Conservation (phyloP, 441 rosid genomes). For the Populus trichocarpa region DNA sequence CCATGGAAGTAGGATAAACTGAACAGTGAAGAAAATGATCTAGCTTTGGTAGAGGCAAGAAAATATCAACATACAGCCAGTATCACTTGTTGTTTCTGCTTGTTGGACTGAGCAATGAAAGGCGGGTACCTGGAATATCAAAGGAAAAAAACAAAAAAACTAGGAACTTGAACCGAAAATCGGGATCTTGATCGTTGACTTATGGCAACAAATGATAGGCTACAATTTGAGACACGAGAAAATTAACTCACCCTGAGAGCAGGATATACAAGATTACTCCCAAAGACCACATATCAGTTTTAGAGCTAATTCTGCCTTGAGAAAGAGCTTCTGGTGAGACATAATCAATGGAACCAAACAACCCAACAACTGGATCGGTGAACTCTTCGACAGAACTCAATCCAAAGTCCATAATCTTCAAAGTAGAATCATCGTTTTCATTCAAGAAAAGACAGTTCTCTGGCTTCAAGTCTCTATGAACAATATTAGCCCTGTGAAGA, state of each 20-base stretch:
- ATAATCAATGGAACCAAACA: constrained; percentile 72
- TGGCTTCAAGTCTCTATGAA: constrained; percentile 74
- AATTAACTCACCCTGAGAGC: constrained; percentile 49
- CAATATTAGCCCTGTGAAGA: constrained; percentile 50
- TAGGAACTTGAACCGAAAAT: not conserved
- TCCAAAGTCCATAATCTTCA: constrained; percentile 81
- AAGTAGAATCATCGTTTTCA: constrained; percentile 41
- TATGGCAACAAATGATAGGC: not conserved
- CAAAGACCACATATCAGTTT: constrained; percentile 71
- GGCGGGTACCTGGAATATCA: constrained; percentile 58
- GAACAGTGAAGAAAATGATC: not conserved
- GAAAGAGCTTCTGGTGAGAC: constrained; percentile 75
- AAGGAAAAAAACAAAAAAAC: not conserved
- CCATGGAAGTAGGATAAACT: not conserved
- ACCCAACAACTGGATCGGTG: constrained; percentile 70
- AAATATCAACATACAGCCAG: constrained; percentile 33
- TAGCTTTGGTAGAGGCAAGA: not conserved
- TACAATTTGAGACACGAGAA: not conserved
- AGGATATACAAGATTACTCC: constrained; percentile 68
- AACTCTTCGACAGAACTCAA: constrained; percentile 69
- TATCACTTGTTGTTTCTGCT: constrained; percentile 72
- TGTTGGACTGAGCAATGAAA: constrained; percentile 58
- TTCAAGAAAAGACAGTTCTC: constrained; percentile 67
- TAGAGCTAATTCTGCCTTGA: constrained; percentile 51
- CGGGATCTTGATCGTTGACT: not conserved